phyloP scores from a whole-genome alignment of 148 eudicot genomes.

The Camellia japonica region DNA sequence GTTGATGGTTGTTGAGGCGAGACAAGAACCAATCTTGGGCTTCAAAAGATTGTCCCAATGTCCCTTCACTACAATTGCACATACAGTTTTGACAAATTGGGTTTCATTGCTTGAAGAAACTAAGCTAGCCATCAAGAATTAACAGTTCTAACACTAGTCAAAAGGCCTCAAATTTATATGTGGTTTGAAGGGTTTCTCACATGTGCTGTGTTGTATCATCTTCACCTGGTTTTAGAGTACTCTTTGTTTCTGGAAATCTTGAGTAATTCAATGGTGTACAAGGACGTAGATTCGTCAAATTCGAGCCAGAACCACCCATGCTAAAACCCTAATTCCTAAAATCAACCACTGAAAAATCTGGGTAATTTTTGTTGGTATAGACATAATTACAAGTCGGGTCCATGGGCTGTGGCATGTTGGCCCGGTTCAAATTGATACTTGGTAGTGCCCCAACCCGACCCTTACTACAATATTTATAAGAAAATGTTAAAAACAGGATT shows the following conservation, averaged over 20 bases:
- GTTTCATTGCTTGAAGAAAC: slow-evolving; percentile 34
- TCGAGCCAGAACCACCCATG: not conserved
- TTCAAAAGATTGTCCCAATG: slow-evolving; percentile 57
- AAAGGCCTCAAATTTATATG: not conserved
- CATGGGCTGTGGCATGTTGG: too few species aligned
- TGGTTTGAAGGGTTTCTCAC: not conserved
- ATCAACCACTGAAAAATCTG: too few species aligned
- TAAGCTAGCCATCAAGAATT: slow-evolving; percentile 30
- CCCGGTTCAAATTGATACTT: too few species aligned
- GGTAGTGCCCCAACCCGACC: too few species aligned
- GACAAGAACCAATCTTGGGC: slow-evolving; percentile 49
- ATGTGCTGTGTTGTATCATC: not conserved
- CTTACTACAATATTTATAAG: too few species aligned
- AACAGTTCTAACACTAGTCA: not conserved
- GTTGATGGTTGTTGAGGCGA: slow-evolving; percentile 55
- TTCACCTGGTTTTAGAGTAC: not conserved
- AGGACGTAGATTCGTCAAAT: not conserved
- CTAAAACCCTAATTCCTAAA: slow-evolving; percentile 8
- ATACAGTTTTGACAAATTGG: slow-evolving; percentile 39
- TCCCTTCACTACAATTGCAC: slow-evolving; percentile 58
- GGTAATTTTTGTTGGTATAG: not conserved
- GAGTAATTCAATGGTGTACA: not conserved
- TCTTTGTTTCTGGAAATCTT: not conserved
- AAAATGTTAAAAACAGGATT: too few species aligned
- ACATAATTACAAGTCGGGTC: too few species aligned